Conservation (phyloP, 148 eudicot species). For the Persicaria maculosa region DNA sequence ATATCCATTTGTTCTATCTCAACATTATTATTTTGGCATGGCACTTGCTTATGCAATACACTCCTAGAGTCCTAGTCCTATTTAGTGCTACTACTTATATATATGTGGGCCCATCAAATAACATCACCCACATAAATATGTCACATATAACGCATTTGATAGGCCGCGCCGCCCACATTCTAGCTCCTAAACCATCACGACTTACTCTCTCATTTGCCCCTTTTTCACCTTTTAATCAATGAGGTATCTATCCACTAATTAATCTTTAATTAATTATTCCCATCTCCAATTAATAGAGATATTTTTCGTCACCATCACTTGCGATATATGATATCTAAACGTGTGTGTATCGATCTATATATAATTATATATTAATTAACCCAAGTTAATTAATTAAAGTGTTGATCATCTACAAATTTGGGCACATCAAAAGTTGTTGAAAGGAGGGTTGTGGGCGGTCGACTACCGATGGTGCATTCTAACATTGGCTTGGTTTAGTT, state of each 20-base stretch:
- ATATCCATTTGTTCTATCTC: too few relatives aligned
- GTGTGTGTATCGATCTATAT: too few relatives aligned
- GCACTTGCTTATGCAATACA: background rate
- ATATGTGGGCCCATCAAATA: background rate
- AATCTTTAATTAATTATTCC: background rate
- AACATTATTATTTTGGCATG: background rate
- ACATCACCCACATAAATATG: constrained; percentile 3
- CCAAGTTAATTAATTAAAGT: too few relatives aligned
- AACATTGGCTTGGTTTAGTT: too few relatives aligned
- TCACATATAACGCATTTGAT: background rate
- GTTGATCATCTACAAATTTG: too few relatives aligned
- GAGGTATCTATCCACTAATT: background rate
- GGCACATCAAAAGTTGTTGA: too few relatives aligned
- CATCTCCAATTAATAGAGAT: background rate
- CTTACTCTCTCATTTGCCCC: background rate
- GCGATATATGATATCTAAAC: background rate
- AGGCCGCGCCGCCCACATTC: constrained; percentile 12
- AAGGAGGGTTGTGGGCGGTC: too few relatives aligned
- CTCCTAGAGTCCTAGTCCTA: background rate
- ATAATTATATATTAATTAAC: too few relatives aligned
- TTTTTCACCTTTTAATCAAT: background rate
- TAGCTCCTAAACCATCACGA: background rate
- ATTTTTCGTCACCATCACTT: constrained; percentile 1
- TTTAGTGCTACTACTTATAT: background rate
- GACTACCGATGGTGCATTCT: too few relatives aligned